Percentiles rank a stretch among this genome's conserved stretches.
These are phyloP conservation scores for Sphaerulina populicola DNA, from an alignment of 2,329 filamentous ascomycete genomes.

Conservation along the genomic window DNA sequence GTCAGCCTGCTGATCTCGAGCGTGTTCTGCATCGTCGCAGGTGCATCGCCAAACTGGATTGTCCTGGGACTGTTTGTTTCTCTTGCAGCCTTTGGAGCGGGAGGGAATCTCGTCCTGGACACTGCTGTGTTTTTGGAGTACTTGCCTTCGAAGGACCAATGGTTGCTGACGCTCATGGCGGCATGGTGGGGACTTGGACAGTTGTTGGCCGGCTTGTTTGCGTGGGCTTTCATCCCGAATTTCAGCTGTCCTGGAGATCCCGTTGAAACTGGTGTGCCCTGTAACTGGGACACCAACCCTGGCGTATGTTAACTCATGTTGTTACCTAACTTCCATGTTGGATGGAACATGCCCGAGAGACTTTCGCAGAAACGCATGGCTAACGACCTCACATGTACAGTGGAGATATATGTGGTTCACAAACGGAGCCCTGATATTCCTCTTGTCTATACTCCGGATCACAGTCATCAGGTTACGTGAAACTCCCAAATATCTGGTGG, in stretches of 20 bases:
- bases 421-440: constrained; percentile 47
- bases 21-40: constrained; percentile 55
- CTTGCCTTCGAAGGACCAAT: constrained; percentile 52
- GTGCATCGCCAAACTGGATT: constrained; percentile 58
- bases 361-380: no score
- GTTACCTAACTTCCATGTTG: no score
- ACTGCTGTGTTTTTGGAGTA: constrained; percentile 54
- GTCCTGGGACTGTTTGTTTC: constrained; percentile 56
- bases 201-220: constrained; percentile 46
- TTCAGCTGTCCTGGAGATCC: constrained; percentile 40
- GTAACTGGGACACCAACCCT: constrained; percentile 46
- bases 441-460: constrained; percentile 47
- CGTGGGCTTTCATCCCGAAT: constrained; percentile 47
- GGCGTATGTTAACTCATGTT: no score
- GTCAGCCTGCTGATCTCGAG: constrained; percentile 56
- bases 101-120: constrained; percentile 56
- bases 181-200: constrained; percentile 49
- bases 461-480: constrained; percentile 48
- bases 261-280: constrained; percentile 36
- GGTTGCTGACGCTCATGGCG: constrained; percentile 56
- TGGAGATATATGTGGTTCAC: constrained; percentile 53
- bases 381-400: no score
- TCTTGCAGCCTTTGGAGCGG: constrained; percentile 55
- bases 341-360: no score
- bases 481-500: constrained; percentile 50